Evolutionary conservation across 768 basidiomycete genomes (phyloP).

Genomic region (Sutorius australiensis): DNA sequence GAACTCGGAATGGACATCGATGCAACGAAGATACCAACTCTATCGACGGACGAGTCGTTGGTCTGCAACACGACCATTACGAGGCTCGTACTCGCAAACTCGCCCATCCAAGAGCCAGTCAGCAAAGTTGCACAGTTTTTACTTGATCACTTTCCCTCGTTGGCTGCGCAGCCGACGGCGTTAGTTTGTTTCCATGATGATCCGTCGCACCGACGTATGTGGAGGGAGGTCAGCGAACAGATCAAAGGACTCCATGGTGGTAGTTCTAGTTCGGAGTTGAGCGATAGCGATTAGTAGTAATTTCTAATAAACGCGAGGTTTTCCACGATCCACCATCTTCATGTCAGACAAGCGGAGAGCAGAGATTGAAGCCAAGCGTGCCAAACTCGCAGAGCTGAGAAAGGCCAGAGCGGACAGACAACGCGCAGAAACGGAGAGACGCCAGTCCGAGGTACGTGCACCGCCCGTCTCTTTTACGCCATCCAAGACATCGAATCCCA

Average conservation of each 20-base stretch:
- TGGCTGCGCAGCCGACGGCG: background rate
- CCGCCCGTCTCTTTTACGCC: background rate
- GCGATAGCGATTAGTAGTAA: background rate
- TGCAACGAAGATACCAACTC: background rate
- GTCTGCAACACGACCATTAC: constrained; percentile 1
- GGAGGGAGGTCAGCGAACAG: background rate
- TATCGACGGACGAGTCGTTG: background rate
- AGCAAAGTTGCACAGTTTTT: background rate
- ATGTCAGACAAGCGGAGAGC: constrained; percentile 71
- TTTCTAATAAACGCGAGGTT: background rate
- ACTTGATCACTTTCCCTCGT: constrained; percentile 3
- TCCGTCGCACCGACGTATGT: background rate
- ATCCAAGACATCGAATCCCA: constrained; percentile 13
- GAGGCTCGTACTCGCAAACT: background rate
- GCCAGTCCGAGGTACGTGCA: constrained; percentile 23
- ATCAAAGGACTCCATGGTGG: background rate
- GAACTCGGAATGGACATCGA: constrained; percentile 1
- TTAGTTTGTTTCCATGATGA: background rate
- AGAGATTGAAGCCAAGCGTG: constrained; percentile 88
- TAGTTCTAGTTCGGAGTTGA: background rate
- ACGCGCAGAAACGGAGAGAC: constrained; percentile 46
- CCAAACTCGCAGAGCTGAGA: constrained; percentile 81
- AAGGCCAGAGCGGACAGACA: constrained; percentile 72
- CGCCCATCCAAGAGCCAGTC: background rate
- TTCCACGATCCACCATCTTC: constrained; percentile 18